Evolutionary conservation across 1,284 basidiomycete genomes (phyloP), one percentile per base, ranked within the genome.

Genomic region (Trichosporon sp.): DNA sequence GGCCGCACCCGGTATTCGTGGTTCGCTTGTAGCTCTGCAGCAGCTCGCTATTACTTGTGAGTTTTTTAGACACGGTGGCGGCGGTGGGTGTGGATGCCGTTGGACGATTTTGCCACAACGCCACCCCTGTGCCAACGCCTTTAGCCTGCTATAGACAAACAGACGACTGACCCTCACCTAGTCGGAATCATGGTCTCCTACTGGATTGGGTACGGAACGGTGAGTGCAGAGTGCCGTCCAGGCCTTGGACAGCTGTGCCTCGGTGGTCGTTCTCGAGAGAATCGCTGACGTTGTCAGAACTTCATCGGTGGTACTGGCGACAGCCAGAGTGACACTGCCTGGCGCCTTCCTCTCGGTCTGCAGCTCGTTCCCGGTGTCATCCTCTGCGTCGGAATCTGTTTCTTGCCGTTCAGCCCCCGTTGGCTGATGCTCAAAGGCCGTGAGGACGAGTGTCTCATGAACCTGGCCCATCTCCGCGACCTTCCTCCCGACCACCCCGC

Each of bases 41-140:
- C 92, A 93, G 77, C 85, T 92, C 12, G 89, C 90, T 3, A 92
- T 92, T 77, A 90, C 90, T 0, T 90, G 90, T 74, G 89, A 89
- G 31, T 90, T 85, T 13, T 23, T 51, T 6, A n/a, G 38, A n/a
- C 25, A 6, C 7, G 25, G n/a, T 11, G 18, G 12, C 13, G 35
- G 35, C 4, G 35, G 35, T 13, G 35, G 4, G 3, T 11, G 35
- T 38, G 35, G 15, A 1, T 3, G 38, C 18, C 38, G 8, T 18
- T 9, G 12, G 38, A 5, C 38, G 15, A n/a, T 42, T 42, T 42
- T 18, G 38, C 38, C 38, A 42, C 38, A 42, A 18, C 38, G 38
- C 38, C 38, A 42, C 38, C 13, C n/a, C n/a, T n/a, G 11, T 5
- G 15, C 35, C 32, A 32, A 13, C 13, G 35, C 13, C 35, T 38